Conservation (phyloP, 164 flowering plant genomes). For the Stephania yunnanensis region DNA sequence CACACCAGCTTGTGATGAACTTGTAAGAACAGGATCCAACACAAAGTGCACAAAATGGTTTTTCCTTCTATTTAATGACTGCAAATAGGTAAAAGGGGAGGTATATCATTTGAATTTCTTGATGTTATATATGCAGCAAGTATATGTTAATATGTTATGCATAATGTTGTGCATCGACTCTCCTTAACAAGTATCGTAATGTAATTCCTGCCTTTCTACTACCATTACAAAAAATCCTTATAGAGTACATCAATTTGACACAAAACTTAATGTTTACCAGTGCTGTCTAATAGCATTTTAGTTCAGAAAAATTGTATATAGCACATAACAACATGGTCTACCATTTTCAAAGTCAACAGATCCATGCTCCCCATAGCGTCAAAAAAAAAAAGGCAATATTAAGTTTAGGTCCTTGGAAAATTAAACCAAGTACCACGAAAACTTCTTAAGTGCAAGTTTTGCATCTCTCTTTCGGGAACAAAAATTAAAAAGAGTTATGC, state of each 20-base stretch:
- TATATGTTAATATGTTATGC: no score
- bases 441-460: no score
- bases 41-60: slow-evolving; percentile 68
- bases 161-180: no score
- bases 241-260: no score
- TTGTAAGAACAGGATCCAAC: slow-evolving; percentile 42
- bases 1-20: slow-evolving; percentile 29
- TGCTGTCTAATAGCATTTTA: neutral
- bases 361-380: neutral
- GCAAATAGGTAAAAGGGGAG: slow-evolving; percentile 25
- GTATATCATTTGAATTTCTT: neutral
- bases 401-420: no score
- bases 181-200: no score
- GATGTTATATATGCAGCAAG: no score
- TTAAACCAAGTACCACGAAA: no score
- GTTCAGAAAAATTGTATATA: neutral
- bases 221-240: no score
- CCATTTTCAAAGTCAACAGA: neutral
- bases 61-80: slow-evolving; percentile 45
- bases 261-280: no score
- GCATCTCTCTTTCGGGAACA: no score
- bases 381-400: neutral
- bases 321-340: neutral
- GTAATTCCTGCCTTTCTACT: no score
- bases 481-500: neutral